Conservation (phyloP, 805 yeast species). For the Helenozyma baotianmanensis region DNA sequence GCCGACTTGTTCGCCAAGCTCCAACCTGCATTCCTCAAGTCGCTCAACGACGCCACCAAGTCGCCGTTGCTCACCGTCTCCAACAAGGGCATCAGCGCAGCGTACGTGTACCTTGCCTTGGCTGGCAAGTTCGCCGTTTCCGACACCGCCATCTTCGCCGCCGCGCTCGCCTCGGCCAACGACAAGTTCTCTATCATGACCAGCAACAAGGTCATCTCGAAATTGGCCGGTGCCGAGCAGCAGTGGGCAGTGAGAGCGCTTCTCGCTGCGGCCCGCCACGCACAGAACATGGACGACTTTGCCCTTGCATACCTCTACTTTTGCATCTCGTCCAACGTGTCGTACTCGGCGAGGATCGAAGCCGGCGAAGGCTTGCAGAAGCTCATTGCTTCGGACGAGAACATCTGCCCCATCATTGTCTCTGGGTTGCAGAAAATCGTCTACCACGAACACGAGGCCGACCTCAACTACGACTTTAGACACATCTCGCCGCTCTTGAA, state of each 20-base stretch:
- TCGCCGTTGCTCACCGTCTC: slow-evolving; percentile 53
- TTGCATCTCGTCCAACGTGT: slow-evolving; percentile 38
- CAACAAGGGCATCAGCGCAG: slow-evolving; percentile 48
- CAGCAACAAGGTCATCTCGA: slow-evolving; percentile 46
- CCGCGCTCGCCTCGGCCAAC: slow-evolving; percentile 30
- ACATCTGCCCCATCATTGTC: slow-evolving; percentile 42
- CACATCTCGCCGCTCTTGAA: slow-evolving; percentile 23
- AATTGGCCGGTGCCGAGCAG: slow-evolving; percentile 45
- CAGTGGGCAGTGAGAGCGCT: slow-evolving; percentile 52
- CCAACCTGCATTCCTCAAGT: slow-evolving; percentile 21
- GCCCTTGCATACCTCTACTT: slow-evolving; percentile 51
- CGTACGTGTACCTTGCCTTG: slow-evolving; percentile 44
- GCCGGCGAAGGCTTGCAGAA: slow-evolving; percentile 28
- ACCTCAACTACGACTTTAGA: slow-evolving; percentile 16
- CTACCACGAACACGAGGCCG: slow-evolving; percentile 10
- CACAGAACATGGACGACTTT: slow-evolving; percentile 15
- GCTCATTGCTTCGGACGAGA: slow-evolving; percentile 19
- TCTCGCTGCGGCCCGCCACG: slow-evolving; percentile 20
- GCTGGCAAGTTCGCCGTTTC: slow-evolving; percentile 16
- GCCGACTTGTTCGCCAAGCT: slow-evolving; percentile 11
- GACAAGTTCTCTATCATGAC: slow-evolving; percentile 48
- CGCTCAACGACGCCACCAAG: slow-evolving; percentile 39
- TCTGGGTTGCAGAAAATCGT: slow-evolving; percentile 33
- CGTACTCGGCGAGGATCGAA: slow-evolving; percentile 28
- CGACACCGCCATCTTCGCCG: slow-evolving; percentile 25